Percentiles rank a stretch among this genome's conserved stretches.
These are phyloP conservation scores for Cryphonectria japonica DNA, from an alignment of 2,329 filamentous ascomycete species.

Conservation along the genomic window DNA sequence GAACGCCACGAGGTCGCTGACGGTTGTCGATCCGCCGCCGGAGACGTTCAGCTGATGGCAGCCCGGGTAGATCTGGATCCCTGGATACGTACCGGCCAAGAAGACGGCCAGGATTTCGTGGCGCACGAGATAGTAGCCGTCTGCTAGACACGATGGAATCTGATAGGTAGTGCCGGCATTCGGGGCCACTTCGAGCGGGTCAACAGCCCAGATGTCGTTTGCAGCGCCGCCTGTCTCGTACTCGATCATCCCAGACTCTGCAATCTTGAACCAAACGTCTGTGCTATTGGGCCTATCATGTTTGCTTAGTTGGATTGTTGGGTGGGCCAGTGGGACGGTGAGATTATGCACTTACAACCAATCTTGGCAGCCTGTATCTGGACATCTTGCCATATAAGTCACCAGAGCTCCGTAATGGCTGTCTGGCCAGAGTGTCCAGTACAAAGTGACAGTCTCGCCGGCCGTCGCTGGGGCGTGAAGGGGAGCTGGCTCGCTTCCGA, in stretches of 20 bases:
- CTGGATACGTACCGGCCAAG: conserved; percentile 51
- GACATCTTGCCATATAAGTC: conserved; percentile 65
- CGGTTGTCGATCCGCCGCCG: conserved; percentile 49
- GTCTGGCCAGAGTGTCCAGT: conserved; percentile 58
- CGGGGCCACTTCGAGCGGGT: conserved; percentile 48
- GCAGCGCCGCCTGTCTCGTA: conserved; percentile 46
- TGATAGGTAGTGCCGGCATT: conserved; percentile 53
- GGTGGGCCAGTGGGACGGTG: too few relatives aligned
- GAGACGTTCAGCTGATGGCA: conserved; percentile 62
- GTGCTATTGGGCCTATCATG: conserved; percentile 16
- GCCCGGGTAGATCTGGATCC: conserved; percentile 61
- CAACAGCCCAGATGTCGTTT: conserved; percentile 51
- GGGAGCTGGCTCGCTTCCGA: conserved; percentile 54
- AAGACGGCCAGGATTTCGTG: conserved; percentile 63
- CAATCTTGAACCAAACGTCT: conserved; percentile 61
- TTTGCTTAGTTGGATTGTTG: conserved; percentile 25
- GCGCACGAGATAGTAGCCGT: conserved; percentile 61
- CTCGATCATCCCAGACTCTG: conserved; percentile 44
- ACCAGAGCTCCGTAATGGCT: conserved; percentile 58
- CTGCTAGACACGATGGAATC: conserved; percentile 56
- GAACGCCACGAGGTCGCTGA: conserved; percentile 51
- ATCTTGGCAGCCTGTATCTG: conserved; percentile 52
- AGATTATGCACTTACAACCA: conserved; percentile 42
- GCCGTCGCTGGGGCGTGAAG: conserved; percentile 58
- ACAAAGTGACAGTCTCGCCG: conserved; percentile 56